Conservation (phyloP, 331 rosid genomes). For the Rosa hybrid region DNA sequence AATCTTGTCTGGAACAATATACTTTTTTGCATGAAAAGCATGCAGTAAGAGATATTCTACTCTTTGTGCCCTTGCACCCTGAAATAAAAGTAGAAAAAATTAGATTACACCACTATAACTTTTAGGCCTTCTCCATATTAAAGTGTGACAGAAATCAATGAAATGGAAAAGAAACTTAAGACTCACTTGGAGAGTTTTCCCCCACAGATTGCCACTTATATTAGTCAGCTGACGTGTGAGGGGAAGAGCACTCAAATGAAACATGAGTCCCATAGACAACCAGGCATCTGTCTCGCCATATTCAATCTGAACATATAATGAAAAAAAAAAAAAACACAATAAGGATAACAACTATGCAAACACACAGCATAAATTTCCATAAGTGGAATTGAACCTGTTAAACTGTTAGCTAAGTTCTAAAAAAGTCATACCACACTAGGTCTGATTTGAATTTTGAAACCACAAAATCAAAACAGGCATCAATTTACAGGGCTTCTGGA, state of each 20-base stretch:
- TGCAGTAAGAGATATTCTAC: constrained; percentile 95
- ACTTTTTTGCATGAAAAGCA: constrained; percentile 88
- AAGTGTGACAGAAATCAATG: constrained; percentile 23
- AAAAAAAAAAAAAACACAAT: constrained; percentile 16
- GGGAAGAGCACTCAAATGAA: constrained; percentile 93
- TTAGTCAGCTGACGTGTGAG: constrained; percentile 96
- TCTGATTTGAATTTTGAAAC: background rate
- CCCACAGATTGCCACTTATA: constrained; percentile 96
- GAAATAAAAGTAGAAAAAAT: constrained; percentile 22
- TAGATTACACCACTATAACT: constrained; percentile 19
- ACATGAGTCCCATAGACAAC: constrained; percentile 99
- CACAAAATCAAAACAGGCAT: background rate
- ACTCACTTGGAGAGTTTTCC: constrained; percentile 91
- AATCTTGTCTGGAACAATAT: constrained; percentile 84
- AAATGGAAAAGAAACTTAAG: constrained; percentile 1
- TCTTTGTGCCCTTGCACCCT: constrained; percentile 99
- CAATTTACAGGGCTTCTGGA: background rate
- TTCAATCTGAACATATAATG: constrained; percentile 63
- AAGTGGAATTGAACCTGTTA: background rate
- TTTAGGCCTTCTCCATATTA: constrained; percentile 18
- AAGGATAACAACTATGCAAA: background rate
- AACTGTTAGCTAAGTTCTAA: background rate
- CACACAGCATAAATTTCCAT: background rate
- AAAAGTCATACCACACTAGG: background rate
- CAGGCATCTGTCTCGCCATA: constrained; percentile 96